Conservation (phyloP, 2,329 filamentous ascomycete genomes). For the Nannizzia gypsea region DNA sequence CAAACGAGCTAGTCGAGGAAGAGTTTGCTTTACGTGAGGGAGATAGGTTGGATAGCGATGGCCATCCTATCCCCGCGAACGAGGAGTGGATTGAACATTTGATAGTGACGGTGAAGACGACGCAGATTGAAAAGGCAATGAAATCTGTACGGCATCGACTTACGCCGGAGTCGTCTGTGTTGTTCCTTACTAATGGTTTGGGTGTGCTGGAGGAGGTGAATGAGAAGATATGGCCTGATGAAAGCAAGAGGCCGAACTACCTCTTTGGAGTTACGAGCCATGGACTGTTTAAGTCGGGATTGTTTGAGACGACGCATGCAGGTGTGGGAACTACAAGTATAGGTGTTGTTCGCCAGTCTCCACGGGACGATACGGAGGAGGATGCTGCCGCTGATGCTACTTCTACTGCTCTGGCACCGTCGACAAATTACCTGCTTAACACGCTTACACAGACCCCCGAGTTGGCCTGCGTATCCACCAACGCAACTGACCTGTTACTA, state of each 20-base stretch:
- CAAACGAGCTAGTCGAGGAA: neutral
- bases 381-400: neutral
- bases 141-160: conserved; percentile 55
- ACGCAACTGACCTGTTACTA: conserved; percentile 51
- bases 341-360: conserved; percentile 32
- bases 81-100: conserved; percentile 55
- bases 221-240: conserved; percentile 55
- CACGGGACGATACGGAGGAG: conserved; percentile 11
- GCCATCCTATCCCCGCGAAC: conserved; percentile 16
- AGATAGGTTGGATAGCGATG: neutral
- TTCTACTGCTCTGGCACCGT: conserved; percentile 16
- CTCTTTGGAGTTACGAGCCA: conserved; percentile 58
- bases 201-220: conserved; percentile 73
- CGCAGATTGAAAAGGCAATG: conserved; percentile 55
- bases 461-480: conserved; percentile 49
- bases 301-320: conserved; percentile 46
- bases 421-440: conserved; percentile 50
- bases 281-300: conserved; percentile 38
- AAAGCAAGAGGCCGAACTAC: conserved; percentile 57
- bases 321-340: conserved; percentile 49
- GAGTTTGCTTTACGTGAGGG: conserved; percentile 6
- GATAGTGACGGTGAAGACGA: conserved; percentile 66
- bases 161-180: conserved; percentile 56
- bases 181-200: conserved; percentile 70
- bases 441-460: conserved; percentile 51